Evolutionary conservation across 768 basidiomycete genomes (phyloP), one percentile per base, ranked within the genome.

Genomic region (Calocera viscosa): DNA sequence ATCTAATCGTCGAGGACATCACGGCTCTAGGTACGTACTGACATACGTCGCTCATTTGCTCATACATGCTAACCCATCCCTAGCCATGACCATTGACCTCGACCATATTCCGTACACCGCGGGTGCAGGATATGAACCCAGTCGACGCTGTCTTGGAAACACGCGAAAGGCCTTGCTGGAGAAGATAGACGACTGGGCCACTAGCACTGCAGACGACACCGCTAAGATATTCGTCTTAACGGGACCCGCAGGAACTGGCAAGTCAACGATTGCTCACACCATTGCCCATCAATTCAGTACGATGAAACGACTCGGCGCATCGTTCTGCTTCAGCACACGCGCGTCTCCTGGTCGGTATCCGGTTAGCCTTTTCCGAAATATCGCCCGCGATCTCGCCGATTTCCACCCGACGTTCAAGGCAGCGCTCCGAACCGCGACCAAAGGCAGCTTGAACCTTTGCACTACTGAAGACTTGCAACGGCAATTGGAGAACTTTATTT

Each of bases 241-340:
- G 24, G 70, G 71, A 22, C 40, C 40, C 2, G 66, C 71, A 0
- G 69, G 69, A 3, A 49, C 68, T 0, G 71, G 69, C 39, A 70
- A 71, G 49, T 71, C 71, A 12, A 53, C 69, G 1, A 66, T 70
- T 41, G 69, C 69, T 12, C 63, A 65, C 33, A 53, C 68, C 22
- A 38, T 71, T 19, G 66, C 68, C 1, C 12, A 22, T 12, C 34
- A 39, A 12, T 66, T 65, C 35, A 16, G 26, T 1, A 33, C 8
- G n/a, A 30, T 63, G 22, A 30, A 47, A 10, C 49, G 68, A 17
- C 67, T 71, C 1, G 71, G 67, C 0, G 68, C 69, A 17, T 67
- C 66, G 1, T 70, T 68, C 63, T 68, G 35, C 33, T 71, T 70
- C 66, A 30, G 33, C 16, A 30, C 69, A 12, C 40, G 24, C 17